phyloP scores from a whole-genome alignment of 1,139 yeast species.

The Geotrichum candidum region DNA sequence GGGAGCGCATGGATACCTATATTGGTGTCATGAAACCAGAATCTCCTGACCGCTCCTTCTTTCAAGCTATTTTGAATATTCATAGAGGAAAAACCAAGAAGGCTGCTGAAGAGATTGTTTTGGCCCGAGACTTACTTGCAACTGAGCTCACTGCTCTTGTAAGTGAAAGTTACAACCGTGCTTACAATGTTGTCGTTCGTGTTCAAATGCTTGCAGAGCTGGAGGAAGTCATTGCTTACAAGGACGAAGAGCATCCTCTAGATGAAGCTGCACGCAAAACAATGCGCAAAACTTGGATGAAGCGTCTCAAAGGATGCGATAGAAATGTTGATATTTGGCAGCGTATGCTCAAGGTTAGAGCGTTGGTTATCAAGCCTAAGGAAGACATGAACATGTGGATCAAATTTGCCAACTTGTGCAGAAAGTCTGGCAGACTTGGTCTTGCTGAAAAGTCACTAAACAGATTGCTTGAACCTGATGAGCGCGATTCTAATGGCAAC shows the following conservation, averaged over 20 bases:
- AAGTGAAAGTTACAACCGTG: conserved; percentile 93
- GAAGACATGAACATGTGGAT: conserved; percentile 99
- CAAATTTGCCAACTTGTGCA: conserved; percentile 90
- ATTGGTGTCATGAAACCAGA: conserved; percentile 84
- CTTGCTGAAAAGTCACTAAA: conserved; percentile 89
- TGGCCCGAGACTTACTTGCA: conserved; percentile 82
- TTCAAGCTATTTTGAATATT: conserved; percentile 78
- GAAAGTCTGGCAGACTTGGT: conserved; percentile 88
- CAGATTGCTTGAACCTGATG: conserved; percentile 55
- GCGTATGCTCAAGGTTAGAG: conserved; percentile 86
- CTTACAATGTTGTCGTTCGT: conserved; percentile 92
- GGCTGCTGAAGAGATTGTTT: conserved; percentile 70
- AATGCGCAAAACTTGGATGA: conserved; percentile 91
- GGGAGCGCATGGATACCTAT: conserved; percentile 94
- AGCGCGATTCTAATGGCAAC: conserved; percentile 41
- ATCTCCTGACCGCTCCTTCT: conserved; percentile 91
- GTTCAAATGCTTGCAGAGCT: conserved; percentile 96
- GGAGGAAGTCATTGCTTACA: conserved; percentile 89
- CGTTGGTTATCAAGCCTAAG: conserved; percentile 88
- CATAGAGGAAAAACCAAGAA: conserved; percentile 83
- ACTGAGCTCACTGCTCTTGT: conserved; percentile 93
- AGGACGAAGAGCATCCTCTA: conserved; percentile 58
- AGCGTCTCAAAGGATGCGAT: conserved; percentile 87
- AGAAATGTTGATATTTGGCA: conserved; percentile 98
- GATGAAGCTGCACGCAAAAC: conserved; percentile 63